A percentile compares a stretch with the other conserved stretches of the same genome.
phyloP scores from a whole-genome alignment of 2,329 filamentous ascomycete genomes.

The Hymenotorrendiella dingleyae region DNA sequence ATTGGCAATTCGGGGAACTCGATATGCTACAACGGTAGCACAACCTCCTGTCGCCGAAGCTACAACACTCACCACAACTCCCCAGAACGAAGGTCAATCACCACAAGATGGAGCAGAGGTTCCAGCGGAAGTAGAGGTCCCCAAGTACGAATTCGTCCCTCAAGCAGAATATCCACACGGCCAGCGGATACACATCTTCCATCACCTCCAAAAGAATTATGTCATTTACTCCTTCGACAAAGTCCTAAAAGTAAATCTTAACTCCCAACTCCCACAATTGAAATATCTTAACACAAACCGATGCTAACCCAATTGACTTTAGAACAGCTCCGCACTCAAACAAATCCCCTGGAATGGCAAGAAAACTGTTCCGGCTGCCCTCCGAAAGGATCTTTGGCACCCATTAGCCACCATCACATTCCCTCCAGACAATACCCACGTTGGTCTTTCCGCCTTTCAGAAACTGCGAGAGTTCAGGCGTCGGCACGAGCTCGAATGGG shows the following conservation, averaged over 20 bases:
- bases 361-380: slow-evolving; percentile 55
- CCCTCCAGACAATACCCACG: slow-evolving; percentile 41
- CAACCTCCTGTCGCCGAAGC: background rate
- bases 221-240: slow-evolving; percentile 35
- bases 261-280: background rate
- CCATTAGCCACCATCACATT: slow-evolving; percentile 57
- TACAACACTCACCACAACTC: background rate
- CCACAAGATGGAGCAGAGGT: too few species aligned
- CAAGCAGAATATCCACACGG: slow-evolving; percentile 27
- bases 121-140: background rate
- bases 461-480: slow-evolving; percentile 59
- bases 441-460: slow-evolving; percentile 55
- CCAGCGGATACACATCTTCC: slow-evolving; percentile 34
- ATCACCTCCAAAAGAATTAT: slow-evolving; percentile 35
- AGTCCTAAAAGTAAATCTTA: slow-evolving; percentile 29
- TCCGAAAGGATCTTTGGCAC: slow-evolving; percentile 63
- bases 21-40: slow-evolving; percentile 11
- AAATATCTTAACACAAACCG: background rate
- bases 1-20: slow-evolving; percentile 6
- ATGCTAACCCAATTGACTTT: background rate
- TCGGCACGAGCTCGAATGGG: slow-evolving; percentile 59
- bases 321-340: slow-evolving; percentile 44
- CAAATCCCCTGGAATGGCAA: slow-evolving; percentile 63
- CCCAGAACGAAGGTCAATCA: too few species aligned
- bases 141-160: background rate